Evolutionary conservation across 2,329 filamentous ascomycete species (phyloP), one percentile per base, ranked within the genome.

Genomic region (Xylaria sp.): DNA sequence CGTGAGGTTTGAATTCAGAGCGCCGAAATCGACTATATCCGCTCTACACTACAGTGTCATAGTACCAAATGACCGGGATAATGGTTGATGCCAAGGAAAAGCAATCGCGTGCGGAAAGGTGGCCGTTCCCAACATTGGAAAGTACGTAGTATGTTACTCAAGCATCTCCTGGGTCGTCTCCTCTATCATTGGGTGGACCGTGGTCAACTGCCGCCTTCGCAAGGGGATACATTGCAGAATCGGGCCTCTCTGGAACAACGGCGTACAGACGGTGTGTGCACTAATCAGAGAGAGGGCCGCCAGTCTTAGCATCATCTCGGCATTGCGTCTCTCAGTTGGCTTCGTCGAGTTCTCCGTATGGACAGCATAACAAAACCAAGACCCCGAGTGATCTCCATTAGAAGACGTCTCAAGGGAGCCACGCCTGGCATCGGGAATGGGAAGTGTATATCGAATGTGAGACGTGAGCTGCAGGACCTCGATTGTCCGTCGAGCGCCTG

Each of bases 181-280:
- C 52, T 50, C 44, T 39, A 64, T 58, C 65, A 67, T 57, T 67
- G 69, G 55, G 69, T 72, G 72, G 75, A 68, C 69, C 70, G 72
- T 75, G 72, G 75, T 77, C 73, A 75, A 75, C 75, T 73, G 70
- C 72, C 73, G 73, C 69, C 69, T 69, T 68, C 67, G 64, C 62
- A 70, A 67, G 66, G 50, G 56, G 34, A 41, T 64, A 46, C 67
- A 63, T 66, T 71, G 57, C 71, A 75, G 69, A 69, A 67, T 73
- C 15, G 13, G 62, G 50, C 72, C 67, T 48, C 57, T 65, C 69
- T 66, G 65, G 73, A 70, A 75, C 69, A 59, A 66, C 55, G 67
- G 67, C 62, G 69, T 57, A 60, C 50, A 56, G 63, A 61, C 48
- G 55, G 50, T 57, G 55, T 65, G 37, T 55, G 44, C 62, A 62